Evolutionary conservation across 2,329 filamentous ascomycete species (phyloP).

Genomic region (Cryphonectria radicalis): DNA sequence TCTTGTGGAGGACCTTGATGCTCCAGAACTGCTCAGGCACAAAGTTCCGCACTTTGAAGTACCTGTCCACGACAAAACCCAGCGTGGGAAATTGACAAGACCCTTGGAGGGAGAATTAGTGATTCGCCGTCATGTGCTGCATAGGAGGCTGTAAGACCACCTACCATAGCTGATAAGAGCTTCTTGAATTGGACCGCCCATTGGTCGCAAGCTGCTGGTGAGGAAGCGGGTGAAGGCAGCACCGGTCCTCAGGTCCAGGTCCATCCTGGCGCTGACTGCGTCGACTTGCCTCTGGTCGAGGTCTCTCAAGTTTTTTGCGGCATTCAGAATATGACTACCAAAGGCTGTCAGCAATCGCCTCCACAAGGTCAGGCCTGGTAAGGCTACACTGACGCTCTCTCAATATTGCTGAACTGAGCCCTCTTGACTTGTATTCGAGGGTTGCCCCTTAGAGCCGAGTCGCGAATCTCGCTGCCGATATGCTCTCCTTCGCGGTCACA

Average conservation of each 20-base stretch:
- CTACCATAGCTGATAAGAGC: slow-evolving; percentile 80
- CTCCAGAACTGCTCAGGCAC: slow-evolving; percentile 91
- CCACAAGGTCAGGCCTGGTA: too few species aligned
- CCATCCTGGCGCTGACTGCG: slow-evolving; percentile 86
- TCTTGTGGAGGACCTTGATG: slow-evolving; percentile 81
- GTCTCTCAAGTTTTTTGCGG: slow-evolving; percentile 74
- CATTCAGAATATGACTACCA: slow-evolving; percentile 75
- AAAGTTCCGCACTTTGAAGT: slow-evolving; percentile 92
- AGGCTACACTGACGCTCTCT: slow-evolving; percentile 70
- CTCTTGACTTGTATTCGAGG: slow-evolving; percentile 76
- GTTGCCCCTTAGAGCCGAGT: slow-evolving; percentile 78
- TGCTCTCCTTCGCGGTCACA: slow-evolving; percentile 97
- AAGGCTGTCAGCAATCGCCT: slow-evolving; percentile 22
- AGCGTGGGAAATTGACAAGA: slow-evolving; percentile 97
- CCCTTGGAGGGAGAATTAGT: slow-evolving; percentile 47
- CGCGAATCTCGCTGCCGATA: slow-evolving; percentile 88
- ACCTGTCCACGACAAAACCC: slow-evolving; percentile 95
- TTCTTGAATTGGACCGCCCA: slow-evolving; percentile 69
- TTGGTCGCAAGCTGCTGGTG: slow-evolving; percentile 73
- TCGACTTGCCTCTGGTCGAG: slow-evolving; percentile 86
- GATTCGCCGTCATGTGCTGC: neutral
- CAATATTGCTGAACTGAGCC: slow-evolving; percentile 94
- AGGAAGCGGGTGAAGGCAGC: slow-evolving; percentile 90
- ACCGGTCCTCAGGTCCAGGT: slow-evolving; percentile 90
- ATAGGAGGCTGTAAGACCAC: slow-evolving; percentile 26